Evolutionary conservation across 2,329 filamentous ascomycete species (phyloP).

Genomic region (Aspergillus pseudotamarii): DNA sequence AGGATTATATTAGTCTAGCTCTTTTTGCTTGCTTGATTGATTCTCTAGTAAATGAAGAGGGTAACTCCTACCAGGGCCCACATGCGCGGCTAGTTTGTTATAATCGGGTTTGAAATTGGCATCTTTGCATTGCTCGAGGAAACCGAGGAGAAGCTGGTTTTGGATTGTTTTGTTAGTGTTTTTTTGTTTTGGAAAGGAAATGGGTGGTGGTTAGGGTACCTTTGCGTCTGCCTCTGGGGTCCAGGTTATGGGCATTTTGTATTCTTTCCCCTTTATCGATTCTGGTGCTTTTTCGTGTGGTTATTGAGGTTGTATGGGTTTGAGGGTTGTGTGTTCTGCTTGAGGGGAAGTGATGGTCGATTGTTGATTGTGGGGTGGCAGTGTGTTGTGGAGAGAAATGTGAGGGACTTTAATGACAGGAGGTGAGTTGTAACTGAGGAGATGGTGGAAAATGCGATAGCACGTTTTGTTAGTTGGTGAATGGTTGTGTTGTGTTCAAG

Average conservation of each 20-base stretch:
- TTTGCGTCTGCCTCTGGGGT: background rate
- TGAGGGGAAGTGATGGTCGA: background rate
- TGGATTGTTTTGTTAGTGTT: background rate
- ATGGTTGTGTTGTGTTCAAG: background rate
- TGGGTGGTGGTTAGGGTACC: background rate
- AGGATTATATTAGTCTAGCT: background rate
- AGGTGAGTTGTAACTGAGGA: background rate
- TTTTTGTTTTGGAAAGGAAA: too few species aligned
- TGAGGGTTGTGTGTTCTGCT: background rate
- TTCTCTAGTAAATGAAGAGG: too few species aligned
- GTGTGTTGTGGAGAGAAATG: background rate
- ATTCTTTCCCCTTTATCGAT: background rate
- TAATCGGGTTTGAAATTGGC: constrained; percentile 4
- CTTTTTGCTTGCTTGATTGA: too few species aligned
- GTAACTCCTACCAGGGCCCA: constrained; percentile 13
- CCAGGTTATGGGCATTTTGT: background rate
- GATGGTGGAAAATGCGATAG: background rate
- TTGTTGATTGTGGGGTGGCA: too few species aligned
- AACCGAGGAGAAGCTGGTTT: constrained; percentile 8
- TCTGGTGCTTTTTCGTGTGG: too few species aligned
- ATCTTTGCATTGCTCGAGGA: background rate
- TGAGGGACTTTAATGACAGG: background rate
- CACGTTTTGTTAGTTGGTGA: background rate
- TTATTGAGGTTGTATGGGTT: background rate
- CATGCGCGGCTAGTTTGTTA: constrained; percentile 1